Percentiles rank a stretch among this genome's conserved stretches.
Evolutionary conservation across 352 stramenopile species (phyloP).

Genomic region (Globisporangium paddicum): DNA sequence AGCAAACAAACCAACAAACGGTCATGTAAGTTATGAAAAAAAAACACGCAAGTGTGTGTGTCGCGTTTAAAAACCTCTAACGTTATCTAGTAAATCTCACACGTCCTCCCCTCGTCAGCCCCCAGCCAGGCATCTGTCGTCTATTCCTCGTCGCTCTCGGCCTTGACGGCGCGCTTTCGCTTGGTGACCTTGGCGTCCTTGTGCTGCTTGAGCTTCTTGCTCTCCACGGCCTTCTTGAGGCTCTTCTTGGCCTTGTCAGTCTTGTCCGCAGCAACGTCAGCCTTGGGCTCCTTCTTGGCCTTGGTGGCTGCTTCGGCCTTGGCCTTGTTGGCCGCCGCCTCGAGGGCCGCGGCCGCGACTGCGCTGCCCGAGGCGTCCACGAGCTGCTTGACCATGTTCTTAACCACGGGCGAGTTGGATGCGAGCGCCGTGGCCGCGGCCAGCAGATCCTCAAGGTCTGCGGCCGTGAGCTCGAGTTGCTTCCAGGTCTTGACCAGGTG

Average conservation of each 20-base stretch:
- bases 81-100: slow-evolving; percentile 5
- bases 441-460: slow-evolving; percentile 37
- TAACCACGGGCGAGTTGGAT: slow-evolving; percentile 60
- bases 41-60: slow-evolving; percentile 11
- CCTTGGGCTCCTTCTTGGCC: background rate
- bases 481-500: slow-evolving; percentile 67
- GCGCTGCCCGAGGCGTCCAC: slow-evolving; percentile 20
- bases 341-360: slow-evolving; percentile 4
- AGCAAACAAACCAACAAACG: background rate
- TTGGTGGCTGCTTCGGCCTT: slow-evolving; percentile 4
- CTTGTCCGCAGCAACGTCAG: slow-evolving; percentile 4
- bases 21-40: slow-evolving; percentile 6
- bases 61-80: slow-evolving; percentile 11
- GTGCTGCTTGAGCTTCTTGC: slow-evolving; percentile 14
- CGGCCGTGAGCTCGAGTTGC: slow-evolving; percentile 18
- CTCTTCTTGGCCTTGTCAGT: slow-evolving; percentile 14
- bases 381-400: slow-evolving; percentile 70
- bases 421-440: slow-evolving; percentile 39
- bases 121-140: background rate
- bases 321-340: slow-evolving; percentile 9
- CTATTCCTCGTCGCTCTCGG: slow-evolving; percentile 26
- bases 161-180: slow-evolving; percentile 34
- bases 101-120: background rate
- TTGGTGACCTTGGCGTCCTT: slow-evolving; percentile 32
- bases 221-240: slow-evolving; percentile 6